Percentiles rank a stretch among this genome's conserved stretches.
Evolutionary conservation across 2,329 filamentous ascomycete species (phyloP).

Genomic region (Westerdykella ornata): DNA sequence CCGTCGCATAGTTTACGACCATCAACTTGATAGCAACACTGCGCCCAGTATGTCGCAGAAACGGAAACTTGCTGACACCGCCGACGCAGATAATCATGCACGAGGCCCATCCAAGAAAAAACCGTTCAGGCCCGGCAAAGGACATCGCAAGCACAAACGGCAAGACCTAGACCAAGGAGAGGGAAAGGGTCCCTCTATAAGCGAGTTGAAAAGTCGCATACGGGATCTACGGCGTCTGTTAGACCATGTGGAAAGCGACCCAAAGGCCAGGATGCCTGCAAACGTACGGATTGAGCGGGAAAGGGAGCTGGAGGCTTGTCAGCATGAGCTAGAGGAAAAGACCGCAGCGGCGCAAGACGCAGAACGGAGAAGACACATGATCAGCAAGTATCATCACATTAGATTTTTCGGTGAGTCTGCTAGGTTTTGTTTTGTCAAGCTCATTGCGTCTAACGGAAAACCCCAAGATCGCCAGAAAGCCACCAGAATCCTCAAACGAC

Average conservation of each 20-base stretch:
- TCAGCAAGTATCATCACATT: slow-evolving; percentile 74
- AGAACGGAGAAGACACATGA: slow-evolving; percentile 63
- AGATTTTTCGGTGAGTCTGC: slow-evolving; percentile 65
- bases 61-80: slow-evolving; percentile 26
- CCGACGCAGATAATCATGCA: slow-evolving; percentile 10
- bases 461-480: slow-evolving; percentile 64
- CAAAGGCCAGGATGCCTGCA: slow-evolving; percentile 51
- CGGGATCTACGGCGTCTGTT: slow-evolving; percentile 63
- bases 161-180: slow-evolving; percentile 20
- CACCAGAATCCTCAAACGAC: slow-evolving; percentile 57
- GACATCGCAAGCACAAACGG: slow-evolving; percentile 7
- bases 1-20: slow-evolving; percentile 2
- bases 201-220: slow-evolving; percentile 63
- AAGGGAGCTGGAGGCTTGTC: slow-evolving; percentile 61
- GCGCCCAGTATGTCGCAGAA: slow-evolving; percentile 31
- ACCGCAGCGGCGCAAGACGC: slow-evolving; percentile 44
- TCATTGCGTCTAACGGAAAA: background rate
- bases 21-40: background rate
- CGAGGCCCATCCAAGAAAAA: slow-evolving; percentile 19
- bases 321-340: slow-evolving; percentile 52
- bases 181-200: slow-evolving; percentile 37
- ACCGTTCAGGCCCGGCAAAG: slow-evolving; percentile 16
- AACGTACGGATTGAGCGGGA: slow-evolving; percentile 63
- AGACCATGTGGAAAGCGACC: slow-evolving; percentile 48
- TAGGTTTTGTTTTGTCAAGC: background rate